These are phyloP conservation scores for Hippophae rhamnoides DNA, from an alignment of 306 rosid species.

Conservation along the genomic window DNA sequence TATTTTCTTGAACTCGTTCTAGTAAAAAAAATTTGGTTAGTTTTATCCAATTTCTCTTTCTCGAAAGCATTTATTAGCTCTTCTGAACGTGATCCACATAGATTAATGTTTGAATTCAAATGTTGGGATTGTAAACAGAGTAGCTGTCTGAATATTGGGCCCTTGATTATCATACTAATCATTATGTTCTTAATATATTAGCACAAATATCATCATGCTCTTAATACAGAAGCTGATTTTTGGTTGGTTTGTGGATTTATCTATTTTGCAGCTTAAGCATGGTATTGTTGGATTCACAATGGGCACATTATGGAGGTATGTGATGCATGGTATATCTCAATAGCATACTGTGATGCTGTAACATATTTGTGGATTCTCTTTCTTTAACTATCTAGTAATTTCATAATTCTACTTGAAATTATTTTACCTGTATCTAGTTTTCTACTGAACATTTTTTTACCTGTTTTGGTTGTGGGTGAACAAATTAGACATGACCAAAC, in stretches of 20 bases:
- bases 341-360: neutral
- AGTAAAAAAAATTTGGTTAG: neutral
- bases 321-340: conserved; percentile 6
- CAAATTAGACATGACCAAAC: no score
- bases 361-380: no score
- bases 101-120: no score
- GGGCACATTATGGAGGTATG: conserved; percentile 96
- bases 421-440: no score
- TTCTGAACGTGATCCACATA: no score
- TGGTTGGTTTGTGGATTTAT: conserved; percentile 30
- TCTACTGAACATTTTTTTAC: no score
- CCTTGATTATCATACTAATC: neutral
- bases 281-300: conserved; percentile 77
- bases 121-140: no score
- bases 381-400: no score
- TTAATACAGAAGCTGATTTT: conserved; percentile 5
- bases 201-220: neutral
- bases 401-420: no score
- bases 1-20: neutral
- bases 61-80: neutral
- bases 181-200: neutral
- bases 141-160: neutral
- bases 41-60: neutral
- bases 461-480: no score
- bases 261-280: conserved; percentile 78